Conservation (phyloP, 1,284 basidiomycete species). For the Cryptococcus jaspeensis region DNA sequence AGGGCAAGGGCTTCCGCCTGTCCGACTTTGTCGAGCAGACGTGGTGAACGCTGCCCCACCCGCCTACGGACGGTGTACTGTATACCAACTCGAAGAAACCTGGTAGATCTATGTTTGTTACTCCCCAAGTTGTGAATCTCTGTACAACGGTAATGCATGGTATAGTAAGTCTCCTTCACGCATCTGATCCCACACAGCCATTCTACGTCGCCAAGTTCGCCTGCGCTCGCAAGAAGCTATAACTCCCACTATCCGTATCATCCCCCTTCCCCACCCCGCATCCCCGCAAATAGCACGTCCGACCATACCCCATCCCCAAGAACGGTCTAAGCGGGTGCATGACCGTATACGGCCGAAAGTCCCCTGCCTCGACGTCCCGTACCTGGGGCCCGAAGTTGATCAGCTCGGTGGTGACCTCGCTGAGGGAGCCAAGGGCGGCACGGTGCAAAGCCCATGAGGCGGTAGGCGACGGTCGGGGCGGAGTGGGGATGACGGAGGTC, state of each 20-base stretch:
- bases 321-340: conserved; percentile 38
- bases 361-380: conserved; percentile 2
- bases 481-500: not conserved
- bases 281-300: conserved; percentile 25
- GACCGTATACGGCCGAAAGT: conserved; percentile 28
- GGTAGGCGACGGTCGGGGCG: not conserved
- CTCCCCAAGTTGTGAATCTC: not conserved
- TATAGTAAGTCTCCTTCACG: not conserved
- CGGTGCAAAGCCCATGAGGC: conserved; percentile 26
- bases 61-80: not conserved
- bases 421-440: conserved; percentile 12
- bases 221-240: conserved; percentile 30
- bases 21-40: conserved; percentile 18
- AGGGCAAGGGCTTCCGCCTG: conserved; percentile 15
- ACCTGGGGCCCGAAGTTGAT: conserved; percentile 18
- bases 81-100: not conserved
- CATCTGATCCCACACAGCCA: not conserved
- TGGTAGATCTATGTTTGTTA: not conserved
- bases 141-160: not conserved
- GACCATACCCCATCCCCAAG: conserved; percentile 30
- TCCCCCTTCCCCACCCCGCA: conserved; percentile 33
- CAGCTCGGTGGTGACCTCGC: conserved; percentile 16
- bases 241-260: conserved; percentile 40
- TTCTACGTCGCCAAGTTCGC: conserved; percentile 11
- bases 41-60: conserved; percentile 2